These are phyloP conservation scores for Mycocentrospora acerina DNA, from an alignment of 2,329 filamentous ascomycete species.

Conservation along the genomic window DNA sequence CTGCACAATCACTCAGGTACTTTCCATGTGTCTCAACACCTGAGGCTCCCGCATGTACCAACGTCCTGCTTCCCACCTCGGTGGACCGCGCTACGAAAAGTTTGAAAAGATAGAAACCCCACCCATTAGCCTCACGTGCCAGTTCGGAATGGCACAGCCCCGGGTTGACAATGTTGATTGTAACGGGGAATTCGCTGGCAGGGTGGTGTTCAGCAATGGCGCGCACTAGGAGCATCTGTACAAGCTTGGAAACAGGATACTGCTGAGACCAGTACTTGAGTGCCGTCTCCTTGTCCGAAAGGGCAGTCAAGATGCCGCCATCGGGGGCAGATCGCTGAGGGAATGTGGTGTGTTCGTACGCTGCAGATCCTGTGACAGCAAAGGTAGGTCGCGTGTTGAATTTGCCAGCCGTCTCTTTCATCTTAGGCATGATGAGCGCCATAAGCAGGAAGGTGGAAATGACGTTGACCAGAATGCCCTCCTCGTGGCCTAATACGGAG, in stretches of 20 bases:
- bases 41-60: slow-evolving; percentile 35
- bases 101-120: slow-evolving; percentile 14
- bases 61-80: slow-evolving; percentile 42
- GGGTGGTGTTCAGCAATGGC: slow-evolving; percentile 12
- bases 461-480: slow-evolving; percentile 57
- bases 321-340: slow-evolving; percentile 15
- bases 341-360: slow-evolving; percentile 13
- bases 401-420: slow-evolving; percentile 19
- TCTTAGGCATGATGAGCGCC: slow-evolving; percentile 46
- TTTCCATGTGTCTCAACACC: slow-evolving; percentile 35
- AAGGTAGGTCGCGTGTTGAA: slow-evolving; percentile 15
- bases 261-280: slow-evolving; percentile 10
- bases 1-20: slow-evolving; percentile 35
- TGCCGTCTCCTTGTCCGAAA: slow-evolving; percentile 13
- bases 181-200: slow-evolving; percentile 15
- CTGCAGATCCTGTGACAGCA: slow-evolving; percentile 13
- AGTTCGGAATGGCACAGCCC: slow-evolving; percentile 28
- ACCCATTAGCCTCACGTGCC: slow-evolving; percentile 33
- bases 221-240: slow-evolving; percentile 24
- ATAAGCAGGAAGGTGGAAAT: slow-evolving; percentile 52
- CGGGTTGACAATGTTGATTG: slow-evolving; percentile 31
- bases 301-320: slow-evolving; percentile 18
- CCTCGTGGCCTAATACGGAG: slow-evolving; percentile 30
- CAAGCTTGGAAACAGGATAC: slow-evolving; percentile 28
- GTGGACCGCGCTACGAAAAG: slow-evolving; percentile 34